phyloP scores from a whole-genome alignment of 352 stramenopile species.

The Globisporangium emineosum region DNA sequence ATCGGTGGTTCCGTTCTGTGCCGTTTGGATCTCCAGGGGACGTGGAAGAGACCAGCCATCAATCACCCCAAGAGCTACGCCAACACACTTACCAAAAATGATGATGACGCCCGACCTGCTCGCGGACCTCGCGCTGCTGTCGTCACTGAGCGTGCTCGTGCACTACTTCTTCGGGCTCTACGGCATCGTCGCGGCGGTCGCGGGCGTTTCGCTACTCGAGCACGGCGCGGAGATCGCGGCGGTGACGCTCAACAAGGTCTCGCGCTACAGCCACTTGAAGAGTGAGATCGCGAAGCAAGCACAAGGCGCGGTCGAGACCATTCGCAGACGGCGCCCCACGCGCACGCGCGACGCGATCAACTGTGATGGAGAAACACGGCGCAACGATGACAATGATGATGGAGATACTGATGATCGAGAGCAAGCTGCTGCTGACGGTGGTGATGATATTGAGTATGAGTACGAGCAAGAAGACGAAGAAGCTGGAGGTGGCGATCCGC shows the following conservation, averaged over 20 bases:
- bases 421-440: not conserved
- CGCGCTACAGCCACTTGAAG: not conserved
- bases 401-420: not conserved
- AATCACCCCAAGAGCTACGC: not conserved
- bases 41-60: conserved; percentile 8
- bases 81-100: not conserved
- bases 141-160: conserved; percentile 51
- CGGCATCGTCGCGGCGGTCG: conserved; percentile 38
- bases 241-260: not conserved
- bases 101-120: conserved; percentile 34
- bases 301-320: not conserved
- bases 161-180: conserved; percentile 64
- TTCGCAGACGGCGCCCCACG: conserved; percentile 4
- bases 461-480: not conserved
- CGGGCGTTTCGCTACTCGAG: conserved; percentile 36
- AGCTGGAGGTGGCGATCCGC: conserved; percentile 1
- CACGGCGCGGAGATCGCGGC: conserved; percentile 25
- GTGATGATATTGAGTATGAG: not conserved
- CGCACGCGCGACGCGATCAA: not conserved
- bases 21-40: conserved; percentile 3
- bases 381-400: not conserved
- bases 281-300: conserved; percentile 10
- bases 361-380: conserved; percentile 2
- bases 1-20: not conserved
- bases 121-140: conserved; percentile 54